Percentiles rank a stretch among this genome's conserved stretches.
Evolutionary conservation across 495 filamentous ascomycete species (phyloP).

Genomic region (Wilcoxina mikolae): DNA sequence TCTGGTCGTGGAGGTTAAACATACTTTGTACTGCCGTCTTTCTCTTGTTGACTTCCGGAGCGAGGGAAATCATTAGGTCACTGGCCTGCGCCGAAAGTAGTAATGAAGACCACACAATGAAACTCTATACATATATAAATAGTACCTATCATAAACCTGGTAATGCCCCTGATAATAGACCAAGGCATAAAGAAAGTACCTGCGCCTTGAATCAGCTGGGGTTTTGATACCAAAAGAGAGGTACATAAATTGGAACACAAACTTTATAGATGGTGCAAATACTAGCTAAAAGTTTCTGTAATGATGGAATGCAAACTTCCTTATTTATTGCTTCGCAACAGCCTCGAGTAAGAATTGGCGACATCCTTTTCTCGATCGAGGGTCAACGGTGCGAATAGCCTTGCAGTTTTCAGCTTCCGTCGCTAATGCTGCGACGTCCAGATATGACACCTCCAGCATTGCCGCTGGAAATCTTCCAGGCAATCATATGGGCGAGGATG

Average conservation of each 20-base stretch:
- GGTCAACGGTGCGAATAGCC: slow-evolving; percentile 44
- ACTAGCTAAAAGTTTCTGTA: slow-evolving; percentile 32
- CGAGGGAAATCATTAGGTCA: slow-evolving; percentile 50
- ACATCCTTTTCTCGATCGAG: slow-evolving; percentile 41
- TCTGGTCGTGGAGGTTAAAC: slow-evolving; percentile 25
- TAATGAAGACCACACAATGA: slow-evolving; percentile 47
- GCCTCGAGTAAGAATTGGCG: slow-evolving; percentile 35
- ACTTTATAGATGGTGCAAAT: slow-evolving; percentile 33
- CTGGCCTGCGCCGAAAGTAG: slow-evolving; percentile 47
- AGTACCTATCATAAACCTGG: slow-evolving; percentile 41
- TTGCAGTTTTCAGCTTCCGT: slow-evolving; percentile 44
- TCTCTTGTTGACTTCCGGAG: slow-evolving; percentile 46
- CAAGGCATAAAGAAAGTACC: slow-evolving; percentile 43
- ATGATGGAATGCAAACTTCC: slow-evolving; percentile 30
- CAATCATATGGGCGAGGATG: slow-evolving; percentile 41
- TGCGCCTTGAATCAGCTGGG: too few relatives aligned
- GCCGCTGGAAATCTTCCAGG: slow-evolving; percentile 49
- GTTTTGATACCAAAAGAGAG: too few relatives aligned
- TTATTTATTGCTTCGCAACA: slow-evolving; percentile 32
- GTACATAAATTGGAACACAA: too few relatives aligned
- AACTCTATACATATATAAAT: slow-evolving; percentile 47
- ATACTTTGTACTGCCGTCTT: slow-evolving; percentile 33
- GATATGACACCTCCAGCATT: too few relatives aligned
- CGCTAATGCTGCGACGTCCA: slow-evolving; percentile 40
- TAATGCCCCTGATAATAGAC: slow-evolving; percentile 54